These are phyloP conservation scores for Tylopilus plumbeoviolaceoides DNA, from an alignment of 768 basidiomycete genomes.

Conservation along the genomic window DNA sequence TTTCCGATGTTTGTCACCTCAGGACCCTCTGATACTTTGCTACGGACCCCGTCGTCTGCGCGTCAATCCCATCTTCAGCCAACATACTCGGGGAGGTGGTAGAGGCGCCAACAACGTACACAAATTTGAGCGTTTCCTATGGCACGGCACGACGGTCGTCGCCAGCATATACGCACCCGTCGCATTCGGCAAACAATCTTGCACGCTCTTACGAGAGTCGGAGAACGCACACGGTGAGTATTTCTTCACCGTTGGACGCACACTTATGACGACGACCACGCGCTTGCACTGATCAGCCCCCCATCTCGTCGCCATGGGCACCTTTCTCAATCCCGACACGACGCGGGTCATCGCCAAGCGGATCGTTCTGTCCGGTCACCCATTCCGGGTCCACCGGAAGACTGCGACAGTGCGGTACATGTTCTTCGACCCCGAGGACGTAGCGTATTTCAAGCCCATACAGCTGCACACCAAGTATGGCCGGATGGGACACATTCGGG, in stretches of 20 bases:
- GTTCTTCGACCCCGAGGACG: conserved; percentile 96
- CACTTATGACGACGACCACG: not conserved
- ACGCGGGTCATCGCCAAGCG: conserved; percentile 90
- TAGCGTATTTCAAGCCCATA: conserved; percentile 89
- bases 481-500: conserved; percentile 81
- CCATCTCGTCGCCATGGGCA: conserved; percentile 84
- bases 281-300: conserved; percentile 44
- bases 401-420: conserved; percentile 97
- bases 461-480: conserved; percentile 92
- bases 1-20: not conserved
- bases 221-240: conserved; percentile 53
- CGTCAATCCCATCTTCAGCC: conserved; percentile 88
- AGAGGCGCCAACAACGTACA: conserved; percentile 95
- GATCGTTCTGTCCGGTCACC: conserved; percentile 93
- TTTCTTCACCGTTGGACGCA: too few relatives aligned
- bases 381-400: conserved; percentile 95
- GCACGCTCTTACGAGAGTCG: conserved; percentile 71
- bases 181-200: conserved; percentile 74
- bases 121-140: conserved; percentile 89
- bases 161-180: conserved; percentile 90
- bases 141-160: conserved; percentile 75
- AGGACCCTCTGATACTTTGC: conserved; percentile 88
- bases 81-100: conserved; percentile 85
- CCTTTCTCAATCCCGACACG: conserved; percentile 84
- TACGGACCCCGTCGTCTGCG: conserved; percentile 83